Conservation (phyloP, 139 green algal species). For the Micractinium conductrix region DNA sequence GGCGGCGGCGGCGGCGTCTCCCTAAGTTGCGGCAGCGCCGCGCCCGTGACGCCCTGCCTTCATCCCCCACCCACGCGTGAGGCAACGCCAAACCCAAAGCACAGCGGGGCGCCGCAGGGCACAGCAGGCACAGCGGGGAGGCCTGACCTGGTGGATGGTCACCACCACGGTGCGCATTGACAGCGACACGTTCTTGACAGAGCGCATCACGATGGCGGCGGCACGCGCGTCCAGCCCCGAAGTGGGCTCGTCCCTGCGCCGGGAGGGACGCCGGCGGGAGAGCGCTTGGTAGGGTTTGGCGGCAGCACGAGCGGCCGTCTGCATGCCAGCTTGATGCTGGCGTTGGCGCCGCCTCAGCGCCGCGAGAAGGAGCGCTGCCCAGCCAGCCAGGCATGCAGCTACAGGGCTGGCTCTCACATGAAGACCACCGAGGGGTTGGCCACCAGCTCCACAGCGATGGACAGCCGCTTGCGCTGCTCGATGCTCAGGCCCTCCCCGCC, state of each 20-base stretch:
- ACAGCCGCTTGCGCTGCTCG: conserved; percentile 93
- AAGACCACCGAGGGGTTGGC: conserved; percentile 43
- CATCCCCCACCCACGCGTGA: too few species aligned
- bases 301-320: neutral
- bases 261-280: conserved; percentile 50
- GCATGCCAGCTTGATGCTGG: neutral
- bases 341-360: neutral
- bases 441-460: conserved; percentile 94
- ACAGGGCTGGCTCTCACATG: neutral
- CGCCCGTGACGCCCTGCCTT: too few species aligned
- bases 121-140: neutral
- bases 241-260: conserved; percentile 39
- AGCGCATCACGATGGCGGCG: conserved; percentile 87
- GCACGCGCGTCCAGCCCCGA: conserved; percentile 86
- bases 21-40: too few species aligned
- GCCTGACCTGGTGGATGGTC: conserved; percentile 80
- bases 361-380: too few species aligned
- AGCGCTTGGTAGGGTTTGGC: conserved; percentile 63
- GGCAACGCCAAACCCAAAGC: too few species aligned
- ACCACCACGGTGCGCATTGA: conserved; percentile 90
- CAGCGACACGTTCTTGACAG: conserved; percentile 81
- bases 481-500: conserved; percentile 61
- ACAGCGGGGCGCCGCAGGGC: too few species aligned
- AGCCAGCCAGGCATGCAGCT: neutral
- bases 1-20: too few species aligned